Base-by-base conservation (phyloP, 768 basidiomycete genomes). In the Dacryopinax primogenitus region DNA sequence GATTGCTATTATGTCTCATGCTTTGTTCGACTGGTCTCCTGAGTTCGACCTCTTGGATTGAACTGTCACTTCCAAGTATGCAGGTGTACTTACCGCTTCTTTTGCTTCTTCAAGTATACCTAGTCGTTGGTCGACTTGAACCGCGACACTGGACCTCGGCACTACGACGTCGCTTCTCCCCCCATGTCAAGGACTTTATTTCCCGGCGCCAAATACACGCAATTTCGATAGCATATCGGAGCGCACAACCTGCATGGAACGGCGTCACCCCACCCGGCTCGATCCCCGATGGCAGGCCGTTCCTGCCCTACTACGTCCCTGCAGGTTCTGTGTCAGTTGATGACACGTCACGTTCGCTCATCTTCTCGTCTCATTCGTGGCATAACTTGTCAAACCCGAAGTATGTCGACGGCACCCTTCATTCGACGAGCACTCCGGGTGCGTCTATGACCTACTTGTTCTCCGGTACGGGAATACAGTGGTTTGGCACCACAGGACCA, bases 271-370 rank as follows among this genome's bases (percentile, higher is more conserved):
- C 51, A 9, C 51, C 51, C 26, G 51, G 51, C 3, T 58, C 51
- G 26, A 30, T 58, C 30, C 51, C 51, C 51, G 51, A 58, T 18
- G 51, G 51, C 51, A 68, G 64, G 11, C 26, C 51, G 11, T 89
- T 89, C 75, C 79, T 80, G 1, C 85, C 87, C 0, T 90, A 83
- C 76, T 90, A 85, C 71, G 84, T 87, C 72, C 84, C 88, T 65
- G 81, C 82, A 13, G 87, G 88, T 32, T 80, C 87, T 4, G 86
- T 83, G 78, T 77, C 81, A 69, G 87, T 87, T 67, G 84, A 86
- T 71, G 87, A 87, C 0, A 77, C 80, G 34, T 89, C 86, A 30
- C 85, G 84, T 23, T 71, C 87, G n/a, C 72, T 90, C 23, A 79
- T 78, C 32, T 88, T 85, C 69, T 78, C 79, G 33, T 34, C 65